phyloP scores from a whole-genome alignment of 345 rosid genomes.

The Heritiera littoralis region DNA sequence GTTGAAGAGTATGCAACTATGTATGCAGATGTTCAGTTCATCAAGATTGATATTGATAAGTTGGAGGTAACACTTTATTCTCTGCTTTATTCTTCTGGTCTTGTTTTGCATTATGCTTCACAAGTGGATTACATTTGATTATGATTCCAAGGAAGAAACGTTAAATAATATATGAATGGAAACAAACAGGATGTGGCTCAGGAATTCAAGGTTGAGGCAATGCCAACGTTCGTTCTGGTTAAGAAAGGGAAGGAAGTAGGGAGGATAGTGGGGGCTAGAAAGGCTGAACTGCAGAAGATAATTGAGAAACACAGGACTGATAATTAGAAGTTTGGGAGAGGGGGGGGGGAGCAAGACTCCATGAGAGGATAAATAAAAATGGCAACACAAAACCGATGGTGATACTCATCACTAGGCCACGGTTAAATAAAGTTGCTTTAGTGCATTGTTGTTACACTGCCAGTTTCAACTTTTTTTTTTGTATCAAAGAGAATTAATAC shows the following conservation, averaged over 20 bases:
- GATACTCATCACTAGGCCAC: neutral
- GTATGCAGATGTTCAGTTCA: slow-evolving; percentile 56
- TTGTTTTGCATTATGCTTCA: neutral
- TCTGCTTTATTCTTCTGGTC: neutral
- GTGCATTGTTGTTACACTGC: neutral
- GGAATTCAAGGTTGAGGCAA: neutral
- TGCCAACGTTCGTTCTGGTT: slow-evolving; percentile 42
- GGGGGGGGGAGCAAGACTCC: too few relatives aligned
- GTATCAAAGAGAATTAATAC: neutral
- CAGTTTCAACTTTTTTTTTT: too few relatives aligned
- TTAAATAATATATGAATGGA: neutral
- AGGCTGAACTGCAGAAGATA: slow-evolving; percentile 55
- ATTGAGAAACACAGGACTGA: slow-evolving; percentile 47
- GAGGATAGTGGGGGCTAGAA: slow-evolving; percentile 55
- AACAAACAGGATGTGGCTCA: slow-evolving; percentile 24
- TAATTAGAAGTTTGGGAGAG: neutral
- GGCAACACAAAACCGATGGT: neutral
- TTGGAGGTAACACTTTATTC: slow-evolving; percentile 37
- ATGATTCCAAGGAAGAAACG: neutral
- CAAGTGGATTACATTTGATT: neutral
- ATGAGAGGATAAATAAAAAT: neutral
- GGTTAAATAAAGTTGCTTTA: neutral
- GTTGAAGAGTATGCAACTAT: slow-evolving; percentile 55
- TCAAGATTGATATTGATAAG: slow-evolving; percentile 74
- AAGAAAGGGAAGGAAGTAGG: slow-evolving; percentile 66